Percentiles rank a stretch among this genome's conserved stretches.
These are phyloP conservation scores for Volvariella volvacea DNA, from an alignment of 1,284 basidiomycete species.

Conservation along the genomic window DNA sequence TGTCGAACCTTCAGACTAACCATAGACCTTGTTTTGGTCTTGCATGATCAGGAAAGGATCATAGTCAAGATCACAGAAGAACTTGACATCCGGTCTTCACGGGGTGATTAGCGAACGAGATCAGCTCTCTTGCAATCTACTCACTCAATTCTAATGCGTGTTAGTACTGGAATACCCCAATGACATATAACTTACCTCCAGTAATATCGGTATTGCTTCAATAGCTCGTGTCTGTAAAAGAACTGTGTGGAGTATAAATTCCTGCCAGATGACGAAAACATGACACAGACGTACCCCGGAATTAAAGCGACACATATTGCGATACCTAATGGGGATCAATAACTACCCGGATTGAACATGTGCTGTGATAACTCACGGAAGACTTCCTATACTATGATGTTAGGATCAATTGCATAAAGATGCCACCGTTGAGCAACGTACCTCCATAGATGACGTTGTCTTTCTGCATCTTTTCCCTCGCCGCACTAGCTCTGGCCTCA, in stretches of 20 bases:
- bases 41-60: constrained; percentile 91
- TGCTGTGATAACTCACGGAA: constrained; percentile 41
- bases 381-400: constrained; percentile 40
- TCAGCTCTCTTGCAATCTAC: constrained; percentile 25
- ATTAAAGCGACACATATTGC: constrained; percentile 93
- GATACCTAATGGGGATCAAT: constrained; percentile 42
- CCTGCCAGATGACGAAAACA: not conserved
- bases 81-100: constrained; percentile 69
- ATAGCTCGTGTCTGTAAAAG: constrained; percentile 79
- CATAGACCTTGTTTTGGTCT: constrained; percentile 82
- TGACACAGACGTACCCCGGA: constrained; percentile 63
- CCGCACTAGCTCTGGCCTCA: constrained; percentile 66
- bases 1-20: constrained; percentile 28
- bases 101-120: constrained; percentile 17
- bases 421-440: constrained; percentile 18
- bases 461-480: constrained; percentile 73
- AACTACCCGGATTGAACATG: constrained; percentile 7
- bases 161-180: constrained; percentile 42
- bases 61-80: constrained; percentile 83
- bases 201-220: constrained; percentile 85
- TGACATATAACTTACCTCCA: constrained; percentile 51
- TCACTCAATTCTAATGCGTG: constrained; percentile 58
- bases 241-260: constrained; percentile 41
- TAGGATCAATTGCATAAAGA: constrained; percentile 1
- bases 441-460: constrained; percentile 87